Conservation (phyloP, 2,329 filamentous ascomycete genomes). For the Alternaria tenuissima region DNA sequence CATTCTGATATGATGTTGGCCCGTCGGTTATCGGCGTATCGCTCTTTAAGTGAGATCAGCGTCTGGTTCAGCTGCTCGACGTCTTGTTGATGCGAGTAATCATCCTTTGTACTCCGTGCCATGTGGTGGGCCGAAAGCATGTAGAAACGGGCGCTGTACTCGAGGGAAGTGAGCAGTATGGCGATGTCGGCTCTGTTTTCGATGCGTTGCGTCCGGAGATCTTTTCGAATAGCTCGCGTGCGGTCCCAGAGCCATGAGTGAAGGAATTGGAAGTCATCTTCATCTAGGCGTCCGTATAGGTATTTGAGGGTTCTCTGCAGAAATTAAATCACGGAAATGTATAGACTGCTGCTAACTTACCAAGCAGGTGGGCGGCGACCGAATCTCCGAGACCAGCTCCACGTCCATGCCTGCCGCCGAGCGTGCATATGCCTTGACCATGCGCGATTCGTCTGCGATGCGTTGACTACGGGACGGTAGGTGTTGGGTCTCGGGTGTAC, state of each 20-base stretch:
- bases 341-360: slow-evolving; percentile 29
- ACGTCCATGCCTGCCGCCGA: slow-evolving; percentile 70
- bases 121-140: slow-evolving; percentile 69
- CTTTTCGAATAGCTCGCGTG: slow-evolving; percentile 70
- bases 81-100: slow-evolving; percentile 64
- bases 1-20: slow-evolving; percentile 60
- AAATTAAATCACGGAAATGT: slow-evolving; percentile 26
- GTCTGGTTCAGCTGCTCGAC: slow-evolving; percentile 71
- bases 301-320: slow-evolving; percentile 55
- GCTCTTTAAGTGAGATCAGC: slow-evolving; percentile 67
- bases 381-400: slow-evolving; percentile 69
- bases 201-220: slow-evolving; percentile 70
- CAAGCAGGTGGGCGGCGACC: slow-evolving; percentile 61
- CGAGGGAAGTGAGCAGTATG: slow-evolving; percentile 67
- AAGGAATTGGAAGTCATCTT: slow-evolving; percentile 57
- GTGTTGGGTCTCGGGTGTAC: slow-evolving; percentile 51
- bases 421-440: slow-evolving; percentile 71
- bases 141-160: slow-evolving; percentile 70
- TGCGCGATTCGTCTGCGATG: slow-evolving; percentile 60
- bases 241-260: slow-evolving; percentile 73
- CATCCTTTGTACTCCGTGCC: slow-evolving; percentile 51
- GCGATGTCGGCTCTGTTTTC: slow-evolving; percentile 62
- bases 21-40: slow-evolving; percentile 51
- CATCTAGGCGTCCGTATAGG: slow-evolving; percentile 58
- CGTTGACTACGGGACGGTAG: slow-evolving; percentile 36